Evolutionary conservation across 164 flowering plant genomes (phyloP).

Genomic region (Santalum album): DNA sequence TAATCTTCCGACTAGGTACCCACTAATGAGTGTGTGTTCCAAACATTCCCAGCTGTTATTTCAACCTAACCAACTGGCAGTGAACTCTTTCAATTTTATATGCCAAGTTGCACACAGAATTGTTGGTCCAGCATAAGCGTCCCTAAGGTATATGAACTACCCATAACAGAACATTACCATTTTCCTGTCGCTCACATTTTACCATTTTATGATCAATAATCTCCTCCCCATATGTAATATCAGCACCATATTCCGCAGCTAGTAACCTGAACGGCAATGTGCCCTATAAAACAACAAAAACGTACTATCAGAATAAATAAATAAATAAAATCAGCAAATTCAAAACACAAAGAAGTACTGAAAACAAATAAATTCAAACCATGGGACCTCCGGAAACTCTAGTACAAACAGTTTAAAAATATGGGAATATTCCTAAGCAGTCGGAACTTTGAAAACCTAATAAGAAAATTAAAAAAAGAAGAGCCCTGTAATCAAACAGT

Average conservation of each 20-base stretch:
- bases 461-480: no score
- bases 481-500: no score
- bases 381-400: no score
- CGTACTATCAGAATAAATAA: background rate
- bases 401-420: background rate
- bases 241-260: conserved; percentile 85
- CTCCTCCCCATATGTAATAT: conserved; percentile 89
- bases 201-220: conserved; percentile 82
- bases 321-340: background rate
- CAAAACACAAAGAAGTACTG: background rate
- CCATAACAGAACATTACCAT: no score
- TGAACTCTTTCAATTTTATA: no score
- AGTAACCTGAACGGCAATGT: conserved; percentile 76
- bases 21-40: no score
- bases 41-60: no score
- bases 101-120: no score
- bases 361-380: background rate
- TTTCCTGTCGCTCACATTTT: conserved; percentile 66
- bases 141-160: no score
- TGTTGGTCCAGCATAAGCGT: no score
- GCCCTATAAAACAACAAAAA: conserved; percentile 36
- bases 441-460: background rate
- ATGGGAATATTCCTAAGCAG: background rate
- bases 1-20: no score
- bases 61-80: no score